phyloP scores from a whole-genome alignment of 495 filamentous ascomycete genomes.

The Talaromyces thailandensis region DNA sequence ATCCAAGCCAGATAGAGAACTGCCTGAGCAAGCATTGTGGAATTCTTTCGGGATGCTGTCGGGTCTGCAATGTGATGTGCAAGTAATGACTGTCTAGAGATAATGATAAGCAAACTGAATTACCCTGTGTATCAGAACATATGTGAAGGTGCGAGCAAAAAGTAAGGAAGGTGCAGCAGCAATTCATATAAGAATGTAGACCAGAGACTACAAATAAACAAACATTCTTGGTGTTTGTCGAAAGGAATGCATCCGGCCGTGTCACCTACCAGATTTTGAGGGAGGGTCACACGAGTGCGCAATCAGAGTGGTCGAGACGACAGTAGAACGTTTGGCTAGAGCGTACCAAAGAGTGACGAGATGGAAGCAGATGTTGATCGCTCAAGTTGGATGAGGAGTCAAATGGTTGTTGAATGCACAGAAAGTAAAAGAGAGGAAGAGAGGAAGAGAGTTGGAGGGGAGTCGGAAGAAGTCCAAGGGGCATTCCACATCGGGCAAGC shows the following conservation, averaged over 20 bases:
- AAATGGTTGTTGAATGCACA: background rate
- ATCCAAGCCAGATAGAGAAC: conserved; percentile 23
- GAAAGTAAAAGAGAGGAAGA: conserved; percentile 8
- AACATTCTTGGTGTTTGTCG: background rate
- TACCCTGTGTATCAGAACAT: background rate
- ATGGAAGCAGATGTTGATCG: background rate
- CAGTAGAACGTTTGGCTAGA: background rate
- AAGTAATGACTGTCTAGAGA: background rate
- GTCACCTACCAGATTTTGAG: background rate
- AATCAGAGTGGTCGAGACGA: background rate
- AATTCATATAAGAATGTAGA: background rate
- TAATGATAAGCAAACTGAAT: background rate
- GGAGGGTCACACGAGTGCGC: background rate
- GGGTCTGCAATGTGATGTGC: background rate
- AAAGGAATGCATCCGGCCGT: background rate
- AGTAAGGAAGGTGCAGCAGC: background rate
- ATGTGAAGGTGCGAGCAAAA: conserved; percentile 1
- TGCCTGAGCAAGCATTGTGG: conserved; percentile 19
- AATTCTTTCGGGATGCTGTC: background rate
- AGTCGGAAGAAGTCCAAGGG: conserved; percentile 8
- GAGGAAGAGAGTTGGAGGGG: background rate
- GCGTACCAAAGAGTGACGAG: background rate
- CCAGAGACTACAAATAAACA: background rate
- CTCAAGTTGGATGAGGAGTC: background rate
- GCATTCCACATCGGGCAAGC: background rate